Base-by-base conservation (phyloP, 257 asterid species). In the Fraxinus quadrangulata region DNA sequence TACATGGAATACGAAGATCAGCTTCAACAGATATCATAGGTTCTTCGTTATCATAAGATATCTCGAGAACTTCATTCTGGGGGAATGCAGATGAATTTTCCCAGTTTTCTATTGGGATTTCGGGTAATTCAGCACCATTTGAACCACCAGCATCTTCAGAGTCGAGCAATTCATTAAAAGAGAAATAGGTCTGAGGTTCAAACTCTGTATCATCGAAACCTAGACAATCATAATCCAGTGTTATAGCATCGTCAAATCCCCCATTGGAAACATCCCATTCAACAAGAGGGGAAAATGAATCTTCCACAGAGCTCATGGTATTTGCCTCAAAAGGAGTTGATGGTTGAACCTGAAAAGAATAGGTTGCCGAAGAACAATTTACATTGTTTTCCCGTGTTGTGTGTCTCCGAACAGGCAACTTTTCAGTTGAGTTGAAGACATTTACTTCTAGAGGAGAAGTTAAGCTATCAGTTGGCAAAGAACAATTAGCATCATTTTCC, bases 111-210 rank as follows among this genome's bases (percentile, higher is more conserved):
- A 71, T 67, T 30, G 56, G 84, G 80, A 81, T 75, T 72, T 78
- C 88, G 0, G 82, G 71, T 47, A 83, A 76, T 31, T 71, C 88
- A 39, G 49, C 80, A 31, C 72, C 87, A 75, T 79, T 74, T 37
- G 68, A 66, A 51, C 83, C 71, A 67, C 76, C 88, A 74, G 81
- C 83, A 39, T 82, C 92, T 75, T 88, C 90, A 42, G 92, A 74
- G 80, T 82, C 88, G 77, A 87, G 93, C 82, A 94, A 72, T 84
- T 92, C 98, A 17, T 90, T 83, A 83, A 90, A 89, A 70, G 96
- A 94, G 85, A 94, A 93, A 79, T 89, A 93, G n/a, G 97, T 94
- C 89, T 94, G 97, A 56, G 98, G 98, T 83, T 94, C 98, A 61
- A 94, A 94, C 47, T 89, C 97, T 89, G 85, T 82, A 71, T 89